Percentiles rank a stretch among this genome's conserved stretches.
phyloP scores from a whole-genome alignment of 106 monocot species.

The Allium sativum region DNA sequence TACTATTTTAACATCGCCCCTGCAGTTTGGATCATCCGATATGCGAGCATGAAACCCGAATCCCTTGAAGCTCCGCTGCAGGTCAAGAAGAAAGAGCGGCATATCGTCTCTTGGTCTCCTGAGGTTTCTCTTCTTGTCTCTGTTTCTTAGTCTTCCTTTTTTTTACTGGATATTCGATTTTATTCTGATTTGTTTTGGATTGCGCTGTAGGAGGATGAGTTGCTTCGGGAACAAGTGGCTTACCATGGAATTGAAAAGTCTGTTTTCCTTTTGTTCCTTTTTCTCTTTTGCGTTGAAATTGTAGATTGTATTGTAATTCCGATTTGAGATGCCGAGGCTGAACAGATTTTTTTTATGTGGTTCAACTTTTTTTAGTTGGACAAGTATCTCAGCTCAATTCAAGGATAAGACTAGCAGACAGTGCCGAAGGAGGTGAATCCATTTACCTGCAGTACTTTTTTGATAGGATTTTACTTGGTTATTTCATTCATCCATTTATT shows the following conservation, averaged over 20 bases:
- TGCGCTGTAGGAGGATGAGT: conserved; percentile 46
- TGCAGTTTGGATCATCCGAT: too few relatives aligned
- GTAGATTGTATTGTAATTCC: too few relatives aligned
- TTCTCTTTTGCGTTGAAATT: not conserved
- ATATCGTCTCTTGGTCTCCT: conserved; percentile 49
- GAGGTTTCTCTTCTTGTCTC: conserved; percentile 12
- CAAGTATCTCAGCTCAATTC: conserved; percentile 67
- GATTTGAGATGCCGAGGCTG: too few relatives aligned
- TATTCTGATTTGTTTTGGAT: not conserved
- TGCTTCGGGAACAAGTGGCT: conserved; percentile 57
- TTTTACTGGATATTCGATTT: not conserved
- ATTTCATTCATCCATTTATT: too few relatives aligned
- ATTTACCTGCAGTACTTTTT: too few relatives aligned
- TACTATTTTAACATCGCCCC: not conserved
- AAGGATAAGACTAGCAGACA: conserved; percentile 91
- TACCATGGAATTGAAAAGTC: conserved; percentile 60
- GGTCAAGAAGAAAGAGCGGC: conserved; percentile 31
- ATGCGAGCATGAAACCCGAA: conserved; percentile 5
- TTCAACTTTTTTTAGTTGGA: conserved; percentile 41
- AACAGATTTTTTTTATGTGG: not conserved
- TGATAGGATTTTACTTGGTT: too few relatives aligned
- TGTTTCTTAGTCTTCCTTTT: not conserved
- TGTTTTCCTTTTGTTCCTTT: conserved; percentile 3
- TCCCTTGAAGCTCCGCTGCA: not conserved
- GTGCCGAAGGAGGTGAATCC: conserved; percentile 71